Conservation (phyloP, 371 early-diverging fungal genomes). For the Rhizopus delemar region DNA sequence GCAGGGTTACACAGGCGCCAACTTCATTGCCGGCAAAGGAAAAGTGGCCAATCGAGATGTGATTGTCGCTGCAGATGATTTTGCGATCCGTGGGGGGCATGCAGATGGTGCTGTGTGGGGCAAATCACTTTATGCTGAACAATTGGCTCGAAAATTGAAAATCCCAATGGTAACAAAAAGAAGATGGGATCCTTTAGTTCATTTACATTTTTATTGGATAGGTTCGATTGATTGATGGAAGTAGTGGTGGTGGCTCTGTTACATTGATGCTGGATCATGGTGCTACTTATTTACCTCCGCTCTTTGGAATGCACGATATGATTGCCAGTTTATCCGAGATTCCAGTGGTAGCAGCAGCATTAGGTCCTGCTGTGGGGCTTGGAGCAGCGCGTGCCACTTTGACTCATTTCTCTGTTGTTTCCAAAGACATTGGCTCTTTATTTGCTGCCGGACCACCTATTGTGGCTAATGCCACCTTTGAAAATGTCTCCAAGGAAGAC, state of each 20-base stretch:
- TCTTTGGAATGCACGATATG: slow-evolving; percentile 51
- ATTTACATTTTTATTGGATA: not conserved
- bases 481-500: slow-evolving; percentile 41
- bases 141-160: slow-evolving; percentile 38
- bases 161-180: slow-evolving; percentile 27
- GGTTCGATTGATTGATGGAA: slow-evolving; percentile 51
- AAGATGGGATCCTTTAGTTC: not conserved
- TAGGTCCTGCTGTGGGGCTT: slow-evolving; percentile 49
- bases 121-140: slow-evolving; percentile 42
- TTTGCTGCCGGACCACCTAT: slow-evolving; percentile 51
- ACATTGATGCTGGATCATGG: slow-evolving; percentile 39
- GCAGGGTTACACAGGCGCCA: slow-evolving; percentile 36
- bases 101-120: slow-evolving; percentile 52
- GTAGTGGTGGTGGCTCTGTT: slow-evolving; percentile 47
- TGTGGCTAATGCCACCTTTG: slow-evolving; percentile 46
- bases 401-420: slow-evolving; percentile 44
- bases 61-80: slow-evolving; percentile 49
- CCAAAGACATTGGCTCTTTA: slow-evolving; percentile 38
- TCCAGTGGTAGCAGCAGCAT: slow-evolving; percentile 41
- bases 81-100: slow-evolving; percentile 51
- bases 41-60: slow-evolving; percentile 30
- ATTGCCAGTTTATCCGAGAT: slow-evolving; percentile 46
- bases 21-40: slow-evolving; percentile 47
- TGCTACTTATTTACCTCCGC: slow-evolving; percentile 40
- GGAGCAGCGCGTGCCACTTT: slow-evolving; percentile 49